Evolutionary conservation across 129 eudicot genomes (phyloP).

Genomic region (Sambucus nigra): DNA sequence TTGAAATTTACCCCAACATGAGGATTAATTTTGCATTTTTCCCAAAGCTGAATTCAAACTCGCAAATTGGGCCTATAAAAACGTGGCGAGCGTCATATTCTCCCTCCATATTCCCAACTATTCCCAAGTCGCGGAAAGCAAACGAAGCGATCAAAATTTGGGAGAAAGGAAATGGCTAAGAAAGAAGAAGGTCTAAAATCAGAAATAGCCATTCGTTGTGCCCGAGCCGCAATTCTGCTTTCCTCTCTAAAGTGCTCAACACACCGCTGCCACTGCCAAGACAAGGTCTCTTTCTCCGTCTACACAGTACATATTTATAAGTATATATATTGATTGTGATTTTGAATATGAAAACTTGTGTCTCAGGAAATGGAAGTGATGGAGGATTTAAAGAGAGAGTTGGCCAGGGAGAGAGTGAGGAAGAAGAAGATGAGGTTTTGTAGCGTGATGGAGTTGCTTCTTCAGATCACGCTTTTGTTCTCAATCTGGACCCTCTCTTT

Average conservation of each 20-base stretch:
- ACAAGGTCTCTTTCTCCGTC: conserved; percentile 4
- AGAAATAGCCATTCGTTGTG: conserved; percentile 22
- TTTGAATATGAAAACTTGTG: conserved; percentile 3
- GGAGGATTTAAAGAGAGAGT: conserved; percentile 16
- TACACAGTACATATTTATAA: neutral
- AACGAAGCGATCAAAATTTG: too few relatives aligned
- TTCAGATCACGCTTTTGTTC: conserved; percentile 8
- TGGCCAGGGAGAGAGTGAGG: conserved; percentile 18
- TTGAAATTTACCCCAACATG: too few relatives aligned
- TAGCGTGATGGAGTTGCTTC: conserved; percentile 1
- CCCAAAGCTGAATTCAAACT: too few relatives aligned
- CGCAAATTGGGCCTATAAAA: too few relatives aligned
- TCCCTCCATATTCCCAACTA: too few relatives aligned
- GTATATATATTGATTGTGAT: neutral
- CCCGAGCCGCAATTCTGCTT: conserved; percentile 26
- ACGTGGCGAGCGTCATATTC: too few relatives aligned
- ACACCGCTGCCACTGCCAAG: neutral
- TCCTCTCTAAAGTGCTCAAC: conserved; percentile 10
- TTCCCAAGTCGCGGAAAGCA: too few relatives aligned
- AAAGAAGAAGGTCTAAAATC: conserved; percentile 2
- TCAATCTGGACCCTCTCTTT: conserved; percentile 8
- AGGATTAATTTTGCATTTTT: too few relatives aligned
- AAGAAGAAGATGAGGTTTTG: conserved; percentile 13
- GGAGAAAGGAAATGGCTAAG: too few relatives aligned
- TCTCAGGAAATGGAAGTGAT: conserved; percentile 5